Conservation (phyloP, 352 stramenopile genomes). For the Globisporangium canariense region DNA sequence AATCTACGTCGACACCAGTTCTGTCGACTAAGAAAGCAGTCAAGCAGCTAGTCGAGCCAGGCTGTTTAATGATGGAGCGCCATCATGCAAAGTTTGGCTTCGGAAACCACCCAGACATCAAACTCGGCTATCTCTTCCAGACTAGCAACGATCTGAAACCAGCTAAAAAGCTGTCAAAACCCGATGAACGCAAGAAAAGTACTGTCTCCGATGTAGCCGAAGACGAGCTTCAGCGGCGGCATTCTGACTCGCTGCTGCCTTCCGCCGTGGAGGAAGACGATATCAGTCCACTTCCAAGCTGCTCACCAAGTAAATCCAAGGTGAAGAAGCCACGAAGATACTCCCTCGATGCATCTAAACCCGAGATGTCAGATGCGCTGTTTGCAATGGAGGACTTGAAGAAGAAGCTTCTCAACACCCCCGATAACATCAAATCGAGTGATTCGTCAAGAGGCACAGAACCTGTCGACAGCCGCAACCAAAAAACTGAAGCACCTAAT, state of each 20-base stretch:
- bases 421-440: neutral
- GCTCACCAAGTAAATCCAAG: neutral
- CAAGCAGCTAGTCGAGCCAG: constrained; percentile 34
- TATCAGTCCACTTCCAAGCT: neutral
- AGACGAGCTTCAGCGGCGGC: constrained; percentile 9
- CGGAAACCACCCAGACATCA: neutral
- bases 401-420: neutral
- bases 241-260: constrained; percentile 7
- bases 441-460: neutral
- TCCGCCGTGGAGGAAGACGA: neutral
- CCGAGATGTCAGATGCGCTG: neutral
- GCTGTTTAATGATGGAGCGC: constrained; percentile 32
- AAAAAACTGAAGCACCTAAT: neutral
- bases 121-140: neutral
- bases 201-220: neutral
- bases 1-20: constrained; percentile 33
- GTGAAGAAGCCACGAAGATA: neutral
- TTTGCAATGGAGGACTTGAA: constrained; percentile 11
- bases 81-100: constrained; percentile 15
- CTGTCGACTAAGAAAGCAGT: constrained; percentile 18
- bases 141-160: neutral
- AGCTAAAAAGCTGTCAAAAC: neutral
- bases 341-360: neutral
- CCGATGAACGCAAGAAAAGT: neutral
- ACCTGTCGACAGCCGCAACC: neutral